Evolutionary conservation across 805 yeast genomes (phyloP).

Genomic region (Clavispora carvajalis): DNA sequence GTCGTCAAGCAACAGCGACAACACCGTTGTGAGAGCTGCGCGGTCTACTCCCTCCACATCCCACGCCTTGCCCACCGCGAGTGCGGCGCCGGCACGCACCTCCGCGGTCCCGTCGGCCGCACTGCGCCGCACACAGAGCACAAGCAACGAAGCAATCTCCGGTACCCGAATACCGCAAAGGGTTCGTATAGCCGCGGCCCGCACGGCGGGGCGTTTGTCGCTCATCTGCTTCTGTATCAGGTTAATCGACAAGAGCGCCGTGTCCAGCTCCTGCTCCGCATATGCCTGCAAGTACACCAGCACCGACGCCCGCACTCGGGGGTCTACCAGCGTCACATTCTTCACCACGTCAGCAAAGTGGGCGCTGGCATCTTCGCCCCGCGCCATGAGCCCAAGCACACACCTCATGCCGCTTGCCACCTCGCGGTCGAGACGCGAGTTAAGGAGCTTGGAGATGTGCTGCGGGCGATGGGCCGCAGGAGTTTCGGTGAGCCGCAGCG

Average conservation of each 20-base stretch:
- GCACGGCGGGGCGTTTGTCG: slow-evolving; percentile 61
- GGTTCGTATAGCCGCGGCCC: slow-evolving; percentile 73
- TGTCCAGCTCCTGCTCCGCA: slow-evolving; percentile 81
- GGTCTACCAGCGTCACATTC: slow-evolving; percentile 63
- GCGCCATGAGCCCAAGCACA: slow-evolving; percentile 33
- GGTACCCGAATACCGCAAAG: slow-evolving; percentile 79
- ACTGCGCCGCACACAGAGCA: slow-evolving; percentile 66
- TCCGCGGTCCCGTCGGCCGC: slow-evolving; percentile 65
- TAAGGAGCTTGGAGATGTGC: slow-evolving; percentile 62
- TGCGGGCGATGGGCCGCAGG: slow-evolving; percentile 54
- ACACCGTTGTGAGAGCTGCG: slow-evolving; percentile 44
- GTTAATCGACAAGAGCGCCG: slow-evolving; percentile 85
- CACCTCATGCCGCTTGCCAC: slow-evolving; percentile 38
- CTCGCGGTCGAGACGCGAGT: slow-evolving; percentile 60
- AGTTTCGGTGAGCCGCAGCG: slow-evolving; percentile 59
- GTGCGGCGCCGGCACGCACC: slow-evolving; percentile 76
- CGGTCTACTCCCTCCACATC: slow-evolving; percentile 34
- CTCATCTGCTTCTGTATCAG: slow-evolving; percentile 80
- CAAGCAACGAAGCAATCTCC: slow-evolving; percentile 73
- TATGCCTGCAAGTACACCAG: slow-evolving; percentile 67
- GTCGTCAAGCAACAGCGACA: slow-evolving; percentile 60
- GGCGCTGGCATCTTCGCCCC: slow-evolving; percentile 36
- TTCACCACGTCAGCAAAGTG: slow-evolving; percentile 85
- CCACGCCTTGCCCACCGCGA: slow-evolving; percentile 60
- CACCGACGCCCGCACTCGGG: slow-evolving; percentile 70